Conservation (phyloP, 1,139 yeast genomes). For the Debaryomyces singareniensis region DNA sequence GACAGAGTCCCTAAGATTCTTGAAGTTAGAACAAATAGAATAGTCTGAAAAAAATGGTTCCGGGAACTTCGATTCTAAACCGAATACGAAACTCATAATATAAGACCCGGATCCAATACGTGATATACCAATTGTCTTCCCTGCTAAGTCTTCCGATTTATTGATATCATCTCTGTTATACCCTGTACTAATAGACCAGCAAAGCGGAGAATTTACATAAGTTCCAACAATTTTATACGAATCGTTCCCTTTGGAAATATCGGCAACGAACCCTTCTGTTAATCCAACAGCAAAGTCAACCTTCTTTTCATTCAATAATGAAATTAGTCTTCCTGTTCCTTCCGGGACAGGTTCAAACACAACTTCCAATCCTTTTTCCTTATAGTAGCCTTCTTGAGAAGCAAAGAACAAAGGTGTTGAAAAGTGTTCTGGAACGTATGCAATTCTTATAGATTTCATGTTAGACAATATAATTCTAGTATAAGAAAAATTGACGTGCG, state of each 20-base stretch:
- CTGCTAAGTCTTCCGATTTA: constrained; percentile 47
- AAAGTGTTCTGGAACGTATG: constrained; percentile 88
- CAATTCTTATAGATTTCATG: constrained; percentile 40
- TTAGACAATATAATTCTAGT: too few species aligned
- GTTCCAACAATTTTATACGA: constrained; percentile 68
- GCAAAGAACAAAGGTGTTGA: constrained; percentile 83
- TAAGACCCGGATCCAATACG: constrained; percentile 89
- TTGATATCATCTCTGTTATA: constrained; percentile 46
- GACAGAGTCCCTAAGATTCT: constrained; percentile 73
- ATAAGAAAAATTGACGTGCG: too few species aligned
- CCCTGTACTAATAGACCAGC: constrained; percentile 90
- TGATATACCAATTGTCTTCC: constrained; percentile 70
- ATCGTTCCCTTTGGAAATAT: constrained; percentile 62
- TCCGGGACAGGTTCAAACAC: constrained; percentile 73
- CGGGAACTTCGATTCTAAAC: constrained; percentile 46
- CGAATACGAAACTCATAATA: constrained; percentile 84
- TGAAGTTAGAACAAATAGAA: constrained; percentile 61
- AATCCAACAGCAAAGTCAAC: constrained; percentile 81
- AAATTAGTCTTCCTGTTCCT: constrained; percentile 84
- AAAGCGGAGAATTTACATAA: constrained; percentile 78
- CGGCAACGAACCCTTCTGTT: constrained; percentile 87
- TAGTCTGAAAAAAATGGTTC: constrained; percentile 45
- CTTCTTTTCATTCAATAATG: constrained; percentile 55
- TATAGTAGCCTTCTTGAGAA: constrained; percentile 49
- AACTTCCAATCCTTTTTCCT: constrained; percentile 39